phyloP scores from a whole-genome alignment of 345 rosid species.

The Xanthoceras sorbifolium region DNA sequence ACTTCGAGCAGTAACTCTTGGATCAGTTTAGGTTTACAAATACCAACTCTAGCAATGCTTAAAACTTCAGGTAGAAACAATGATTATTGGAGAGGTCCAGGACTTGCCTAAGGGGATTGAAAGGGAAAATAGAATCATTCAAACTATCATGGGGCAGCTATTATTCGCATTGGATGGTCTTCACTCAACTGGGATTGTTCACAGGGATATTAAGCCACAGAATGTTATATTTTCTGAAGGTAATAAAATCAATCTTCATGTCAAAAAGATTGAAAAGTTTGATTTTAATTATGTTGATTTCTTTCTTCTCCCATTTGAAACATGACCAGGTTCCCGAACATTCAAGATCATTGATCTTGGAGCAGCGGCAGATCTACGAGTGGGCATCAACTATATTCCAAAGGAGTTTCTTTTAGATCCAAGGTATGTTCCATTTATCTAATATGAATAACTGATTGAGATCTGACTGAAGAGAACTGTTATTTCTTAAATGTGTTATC shows the following conservation, averaged over 20 bases:
- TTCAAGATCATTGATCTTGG: slow-evolving; percentile 99
- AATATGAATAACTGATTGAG: background rate
- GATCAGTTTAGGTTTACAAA: slow-evolving; percentile 10
- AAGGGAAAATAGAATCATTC: slow-evolving; percentile 85
- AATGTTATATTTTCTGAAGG: slow-evolving; percentile 96
- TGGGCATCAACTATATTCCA: slow-evolving; percentile 95
- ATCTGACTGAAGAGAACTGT: slow-evolving; percentile 14
- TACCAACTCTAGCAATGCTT: background rate
- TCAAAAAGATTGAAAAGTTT: background rate
- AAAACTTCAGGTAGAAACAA: slow-evolving; percentile 74
- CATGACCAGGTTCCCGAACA: slow-evolving; percentile 68
- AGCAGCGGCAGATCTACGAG: slow-evolving; percentile 96
- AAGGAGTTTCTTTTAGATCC: slow-evolving; percentile 97
- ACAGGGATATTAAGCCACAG: slow-evolving; percentile 93
- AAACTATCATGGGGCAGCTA: slow-evolving; percentile 83
- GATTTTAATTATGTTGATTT: background rate
- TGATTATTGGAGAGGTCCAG: slow-evolving; percentile 79
- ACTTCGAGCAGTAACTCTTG: slow-evolving; percentile 8
- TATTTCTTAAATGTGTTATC: background rate
- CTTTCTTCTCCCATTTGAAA: slow-evolving; percentile 17
- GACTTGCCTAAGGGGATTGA: slow-evolving; percentile 77
- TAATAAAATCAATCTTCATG: slow-evolving; percentile 29
- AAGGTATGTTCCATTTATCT: slow-evolving; percentile 46
- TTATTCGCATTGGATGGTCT: slow-evolving; percentile 96
- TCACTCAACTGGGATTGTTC: slow-evolving; percentile 96